Base-by-base conservation (phyloP, 2,329 filamentous ascomycete genomes). In the Leptographium radiaticola region DNA sequence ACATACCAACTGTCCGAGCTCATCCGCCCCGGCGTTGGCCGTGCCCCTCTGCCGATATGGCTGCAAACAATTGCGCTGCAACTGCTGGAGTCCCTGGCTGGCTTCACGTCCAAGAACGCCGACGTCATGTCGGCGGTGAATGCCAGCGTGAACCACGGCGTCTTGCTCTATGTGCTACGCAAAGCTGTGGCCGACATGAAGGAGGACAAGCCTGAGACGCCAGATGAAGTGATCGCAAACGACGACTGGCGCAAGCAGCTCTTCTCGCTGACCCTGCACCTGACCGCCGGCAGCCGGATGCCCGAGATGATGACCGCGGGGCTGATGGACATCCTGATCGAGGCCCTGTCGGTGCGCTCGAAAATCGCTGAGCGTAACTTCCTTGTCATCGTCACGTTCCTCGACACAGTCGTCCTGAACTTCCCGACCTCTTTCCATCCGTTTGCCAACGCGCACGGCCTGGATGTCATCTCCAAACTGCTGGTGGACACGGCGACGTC, bases 81-180 rank as follows among this genome's bases (percentile, higher is more conserved):
- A 51, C 79, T 91, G 1, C 74, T 99, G 51, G 89, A 96, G 65
- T 87, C 88, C n/a, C 75, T 98, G 54, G 82, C 87, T 8, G 86
- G 82, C 64, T 88, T 88, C 65, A 84, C 86, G 62, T 72, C 77
- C 54, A 90, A 89, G 63, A 80, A 84, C 34, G 73, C 81, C 38
- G 93, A 98, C 65, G 85, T 98, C 30, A 83, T 89, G 58, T 83
- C 88, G 44, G 89, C 93, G n/a, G 73, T 99, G 44, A 95, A 89
- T 63, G 88, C 94, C 53, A 95, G 91, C 61, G 91, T 97, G 40
- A 97, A 95, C 62, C 94, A 98, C 62, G 94, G 93, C 15, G 86
- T 97, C 34, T 76, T 99, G 46, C 85, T 97, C 60, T 97, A 96
- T 63, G 80, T 96, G 60, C 85, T 95, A 50, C 81, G 91, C 54